phyloP scores from a whole-genome alignment of 2,329 filamentous ascomycete genomes.

The Diplodia scrobiculata region DNA sequence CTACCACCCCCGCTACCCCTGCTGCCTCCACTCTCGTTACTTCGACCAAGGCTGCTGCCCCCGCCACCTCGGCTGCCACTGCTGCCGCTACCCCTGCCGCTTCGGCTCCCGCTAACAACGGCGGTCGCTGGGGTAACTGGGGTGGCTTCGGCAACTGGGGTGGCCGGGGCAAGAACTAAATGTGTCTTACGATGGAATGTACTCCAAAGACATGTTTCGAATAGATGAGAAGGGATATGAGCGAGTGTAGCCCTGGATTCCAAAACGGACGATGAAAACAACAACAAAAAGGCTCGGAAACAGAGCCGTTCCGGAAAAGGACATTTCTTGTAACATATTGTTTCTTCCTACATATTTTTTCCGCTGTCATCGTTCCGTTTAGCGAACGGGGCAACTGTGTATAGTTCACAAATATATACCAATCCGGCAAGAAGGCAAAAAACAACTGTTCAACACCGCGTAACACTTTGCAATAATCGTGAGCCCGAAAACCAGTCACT shows the following conservation, averaged over 20 bases:
- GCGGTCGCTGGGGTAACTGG: constrained; percentile 6
- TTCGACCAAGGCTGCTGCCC: constrained; percentile 2
- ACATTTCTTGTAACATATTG: not conserved
- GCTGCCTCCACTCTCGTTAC: constrained; percentile 19
- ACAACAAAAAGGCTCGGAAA: not conserved
- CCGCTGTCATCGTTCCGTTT: not conserved
- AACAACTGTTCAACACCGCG: not conserved
- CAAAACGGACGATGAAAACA: not conserved
- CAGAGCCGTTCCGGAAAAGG: not conserved
- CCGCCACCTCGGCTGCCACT: not conserved
- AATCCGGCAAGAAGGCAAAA: too few species aligned
- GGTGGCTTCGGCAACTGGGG: constrained; percentile 12
- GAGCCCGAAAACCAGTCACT: not conserved
- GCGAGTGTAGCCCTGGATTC: not conserved
- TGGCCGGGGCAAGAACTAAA: not conserved
- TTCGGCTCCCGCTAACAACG: not conserved
- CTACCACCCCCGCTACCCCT: not conserved
- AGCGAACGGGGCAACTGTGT: not conserved
- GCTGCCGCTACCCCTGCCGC: not conserved
- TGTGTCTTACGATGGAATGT: not conserved
- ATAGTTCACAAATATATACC: not conserved
- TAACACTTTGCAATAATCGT: not conserved
- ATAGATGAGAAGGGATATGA: not conserved
- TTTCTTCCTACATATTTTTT: not conserved
- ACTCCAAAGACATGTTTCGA: not conserved